phyloP scores from a whole-genome alignment of 1,284 basidiomycete genomes.

The Fomitiporia mediterranea region DNA sequence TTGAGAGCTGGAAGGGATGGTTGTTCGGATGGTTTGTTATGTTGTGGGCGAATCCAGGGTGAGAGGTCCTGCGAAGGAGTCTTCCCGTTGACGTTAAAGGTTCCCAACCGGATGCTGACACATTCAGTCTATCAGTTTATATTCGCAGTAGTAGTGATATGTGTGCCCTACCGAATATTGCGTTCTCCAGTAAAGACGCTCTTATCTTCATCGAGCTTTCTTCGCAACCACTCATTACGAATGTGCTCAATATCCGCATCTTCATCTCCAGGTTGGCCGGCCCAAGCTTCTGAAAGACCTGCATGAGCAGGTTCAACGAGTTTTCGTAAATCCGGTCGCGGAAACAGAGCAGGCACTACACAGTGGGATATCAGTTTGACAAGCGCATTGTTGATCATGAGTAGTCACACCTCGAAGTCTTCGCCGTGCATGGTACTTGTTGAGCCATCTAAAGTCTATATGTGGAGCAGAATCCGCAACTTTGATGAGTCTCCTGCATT shows the following conservation, averaged over 20 bases:
- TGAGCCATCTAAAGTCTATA: constrained; percentile 9
- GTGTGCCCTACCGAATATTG: constrained; percentile 24
- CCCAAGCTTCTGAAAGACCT: constrained; percentile 52
- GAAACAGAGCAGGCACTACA: constrained; percentile 8
- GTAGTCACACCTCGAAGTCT: background rate
- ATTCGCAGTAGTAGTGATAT: constrained; percentile 7
- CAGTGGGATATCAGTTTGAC: background rate
- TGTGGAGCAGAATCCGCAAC: background rate
- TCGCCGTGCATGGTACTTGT: constrained; percentile 5
- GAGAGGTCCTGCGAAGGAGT: constrained; percentile 63
- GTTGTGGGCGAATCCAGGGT: constrained; percentile 36
- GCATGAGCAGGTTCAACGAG: constrained; percentile 40
- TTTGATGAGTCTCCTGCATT: constrained; percentile 9
- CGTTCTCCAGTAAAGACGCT: constrained; percentile 20
- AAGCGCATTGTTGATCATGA: background rate
- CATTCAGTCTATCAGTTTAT: background rate
- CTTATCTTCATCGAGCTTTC: constrained; percentile 32
- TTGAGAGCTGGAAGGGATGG: constrained; percentile 35
- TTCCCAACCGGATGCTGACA: constrained; percentile 58
- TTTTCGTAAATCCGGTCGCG: constrained; percentile 46
- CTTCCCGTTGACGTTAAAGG: constrained; percentile 78
- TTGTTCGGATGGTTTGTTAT: constrained; percentile 18
- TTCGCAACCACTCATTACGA: constrained; percentile 58
- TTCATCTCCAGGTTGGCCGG: constrained; percentile 61
- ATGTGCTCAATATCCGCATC: constrained; percentile 49